Conservation (phyloP, 2,329 filamentous ascomycete genomes). For the Sodiomyces alkalinus region DNA sequence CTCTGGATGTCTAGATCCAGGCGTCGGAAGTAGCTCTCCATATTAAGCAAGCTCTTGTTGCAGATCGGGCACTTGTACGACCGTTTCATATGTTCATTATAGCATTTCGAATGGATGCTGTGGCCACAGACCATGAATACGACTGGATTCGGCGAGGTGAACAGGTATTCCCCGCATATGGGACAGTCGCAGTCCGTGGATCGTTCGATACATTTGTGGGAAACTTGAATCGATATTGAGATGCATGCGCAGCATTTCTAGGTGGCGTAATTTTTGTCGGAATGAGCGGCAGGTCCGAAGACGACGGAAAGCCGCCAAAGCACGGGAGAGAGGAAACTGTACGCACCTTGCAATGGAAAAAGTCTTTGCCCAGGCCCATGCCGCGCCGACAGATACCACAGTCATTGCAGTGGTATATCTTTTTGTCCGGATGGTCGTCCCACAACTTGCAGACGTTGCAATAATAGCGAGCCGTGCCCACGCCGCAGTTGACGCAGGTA, state of each 20-base stretch:
- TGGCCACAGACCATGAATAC: constrained; percentile 94
- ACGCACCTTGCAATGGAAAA: constrained; percentile 89
- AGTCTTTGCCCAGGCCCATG: constrained; percentile 86
- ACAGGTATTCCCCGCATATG: constrained; percentile 93
- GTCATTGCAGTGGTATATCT: constrained; percentile 90
- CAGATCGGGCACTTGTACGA: constrained; percentile 96
- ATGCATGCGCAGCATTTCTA: constrained; percentile 90
- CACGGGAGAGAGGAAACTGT: constrained; percentile 3
- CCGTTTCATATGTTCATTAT: constrained; percentile 71
- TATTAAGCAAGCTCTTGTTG: constrained; percentile 91
- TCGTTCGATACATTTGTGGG: constrained; percentile 86
- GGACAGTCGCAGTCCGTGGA: constrained; percentile 93
- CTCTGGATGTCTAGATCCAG: constrained; percentile 72
- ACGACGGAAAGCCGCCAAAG: background rate
- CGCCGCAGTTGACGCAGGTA: constrained; percentile 61
- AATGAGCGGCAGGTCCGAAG: background rate
- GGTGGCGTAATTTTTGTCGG: constrained; percentile 1
- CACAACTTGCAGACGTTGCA: constrained; percentile 91
- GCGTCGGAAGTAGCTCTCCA: constrained; percentile 89
- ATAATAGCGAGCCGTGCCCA: constrained; percentile 74
- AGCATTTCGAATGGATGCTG: constrained; percentile 84
- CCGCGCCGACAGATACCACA: constrained; percentile 92
- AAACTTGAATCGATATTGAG: constrained; percentile 67
- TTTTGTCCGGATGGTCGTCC: constrained; percentile 83
- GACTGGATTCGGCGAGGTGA: constrained; percentile 74